Base-by-base conservation (phyloP, 371 early-diverging fungal species). In the Mortierella sp. region DNA sequence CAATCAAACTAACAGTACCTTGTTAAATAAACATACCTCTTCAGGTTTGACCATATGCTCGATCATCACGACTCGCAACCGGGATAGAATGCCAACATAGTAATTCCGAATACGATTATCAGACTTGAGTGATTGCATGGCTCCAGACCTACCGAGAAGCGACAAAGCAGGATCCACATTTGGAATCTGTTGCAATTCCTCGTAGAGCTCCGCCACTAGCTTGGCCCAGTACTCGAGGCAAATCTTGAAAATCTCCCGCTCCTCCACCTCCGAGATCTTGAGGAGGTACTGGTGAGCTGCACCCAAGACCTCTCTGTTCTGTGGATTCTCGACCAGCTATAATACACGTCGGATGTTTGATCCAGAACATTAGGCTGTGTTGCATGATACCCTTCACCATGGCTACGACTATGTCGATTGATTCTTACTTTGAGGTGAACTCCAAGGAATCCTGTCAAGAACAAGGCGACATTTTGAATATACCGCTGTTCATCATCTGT, bases 21-120 rank as follows among this genome's bases (percentile, higher is more conserved):
- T 3, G 3, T 9, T 24, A 19, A 6, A 49, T 39, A 99, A 88
- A 27, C 98, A 85, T 25, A 98, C 96, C 82, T 98, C 99, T 80
- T 97, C 96, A 37, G 99, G 99, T 66, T 93, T 93, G 46, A 96
- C 97, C 99, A 98, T 98, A 55, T 93, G 85, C 70, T 96, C 95
- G 79, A 98, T 98, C 95, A 96, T 95, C 19, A 96, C 96, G 2
- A 90, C 84, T 40, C 99, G 90, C 56, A 96, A 82, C 28, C 87
- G 85, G 2, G 94, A 86, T 40, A 98, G 86, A 2, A 95, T 82
- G 41, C 87, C 85, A 12, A 84, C 71, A 80, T 98, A 98, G 45
- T 91, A 81, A 47, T 80, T 78, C 14, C 46, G 47, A 41, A 41
- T 55, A 10, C 54, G 64, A 22, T 56, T 55, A n/a, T 57, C 57